Evolutionary conservation across 2,329 filamentous ascomycete genomes (phyloP).

Genomic region (Pyrenochaeta sp.): DNA sequence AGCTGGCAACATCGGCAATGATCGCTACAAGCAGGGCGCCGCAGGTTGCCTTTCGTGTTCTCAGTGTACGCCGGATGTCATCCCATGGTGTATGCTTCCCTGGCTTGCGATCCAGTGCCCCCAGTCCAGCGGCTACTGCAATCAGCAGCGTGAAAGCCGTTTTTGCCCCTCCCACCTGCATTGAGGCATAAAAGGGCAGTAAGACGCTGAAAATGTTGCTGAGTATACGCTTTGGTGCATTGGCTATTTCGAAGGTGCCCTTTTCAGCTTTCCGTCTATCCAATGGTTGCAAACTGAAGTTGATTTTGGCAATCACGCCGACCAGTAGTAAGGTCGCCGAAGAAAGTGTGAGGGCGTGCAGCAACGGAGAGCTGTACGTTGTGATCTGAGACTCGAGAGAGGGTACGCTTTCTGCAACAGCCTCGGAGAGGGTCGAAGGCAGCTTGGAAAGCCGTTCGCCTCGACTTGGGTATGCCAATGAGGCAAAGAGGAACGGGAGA

Average conservation of each 20-base stretch:
- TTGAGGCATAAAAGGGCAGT: slow-evolving; percentile 65
- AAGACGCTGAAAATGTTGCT: slow-evolving; percentile 53
- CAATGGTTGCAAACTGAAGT: slow-evolving; percentile 38
- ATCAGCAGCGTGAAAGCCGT: slow-evolving; percentile 62
- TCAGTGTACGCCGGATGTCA: slow-evolving; percentile 43
- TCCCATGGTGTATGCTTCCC: slow-evolving; percentile 45
- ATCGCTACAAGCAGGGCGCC: slow-evolving; percentile 45
- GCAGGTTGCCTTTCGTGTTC: slow-evolving; percentile 48
- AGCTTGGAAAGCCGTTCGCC: slow-evolving; percentile 21
- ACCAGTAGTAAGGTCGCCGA: slow-evolving; percentile 57
- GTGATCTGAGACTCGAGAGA: slow-evolving; percentile 11
- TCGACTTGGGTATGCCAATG: slow-evolving; percentile 53
- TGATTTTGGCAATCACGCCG: slow-evolving; percentile 51
- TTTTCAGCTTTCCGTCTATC: slow-evolving; percentile 46
- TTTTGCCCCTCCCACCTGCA: slow-evolving; percentile 63
- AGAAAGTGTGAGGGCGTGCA: slow-evolving; percentile 57
- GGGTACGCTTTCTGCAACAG: slow-evolving; percentile 26
- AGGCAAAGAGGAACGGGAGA: slow-evolving; percentile 58
- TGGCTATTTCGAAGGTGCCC: slow-evolving; percentile 11
- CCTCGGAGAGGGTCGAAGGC: slow-evolving; percentile 34
- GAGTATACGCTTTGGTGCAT: slow-evolving; percentile 32
- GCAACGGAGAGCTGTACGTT: slow-evolving; percentile 38
- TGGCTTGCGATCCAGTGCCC: slow-evolving; percentile 38
- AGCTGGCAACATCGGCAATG: slow-evolving; percentile 43
- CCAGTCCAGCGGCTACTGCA: slow-evolving; percentile 57